Evolutionary conservation across 371 early-diverging fungal species (phyloP).

Genomic region (Neoconidiobolus thromboides): DNA sequence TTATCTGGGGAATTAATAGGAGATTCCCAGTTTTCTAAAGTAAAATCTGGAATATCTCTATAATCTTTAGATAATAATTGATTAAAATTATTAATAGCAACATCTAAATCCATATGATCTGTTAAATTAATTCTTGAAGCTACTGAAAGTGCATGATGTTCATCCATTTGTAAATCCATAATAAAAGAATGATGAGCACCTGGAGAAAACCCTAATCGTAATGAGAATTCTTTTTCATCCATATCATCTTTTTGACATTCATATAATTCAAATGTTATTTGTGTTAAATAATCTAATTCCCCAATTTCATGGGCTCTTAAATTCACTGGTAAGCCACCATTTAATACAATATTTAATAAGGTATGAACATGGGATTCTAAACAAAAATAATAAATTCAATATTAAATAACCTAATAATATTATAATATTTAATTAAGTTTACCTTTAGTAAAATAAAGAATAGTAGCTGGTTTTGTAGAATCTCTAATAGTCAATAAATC

Average conservation of each 20-base stretch:
- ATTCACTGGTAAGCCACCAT: constrained; percentile 64
- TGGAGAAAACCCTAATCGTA: constrained; percentile 78
- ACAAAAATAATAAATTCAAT: neutral
- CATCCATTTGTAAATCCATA: constrained; percentile 72
- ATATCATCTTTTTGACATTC: constrained; percentile 45
- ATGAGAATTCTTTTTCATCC: constrained; percentile 51
- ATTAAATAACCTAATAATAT: too few species aligned
- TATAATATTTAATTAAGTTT: neutral
- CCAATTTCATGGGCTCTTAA: constrained; percentile 40
- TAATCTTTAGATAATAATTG: neutral
- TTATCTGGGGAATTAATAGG: too few species aligned
- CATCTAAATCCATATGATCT: neutral
- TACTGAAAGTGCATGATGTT: constrained; percentile 71
- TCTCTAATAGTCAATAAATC: constrained; percentile 50
- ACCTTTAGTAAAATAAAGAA: constrained; percentile 92
- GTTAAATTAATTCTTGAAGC: constrained; percentile 29
- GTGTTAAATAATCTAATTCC: constrained; percentile 89
- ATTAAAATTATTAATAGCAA: constrained; percentile 1
- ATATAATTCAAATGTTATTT: constrained; percentile 92
- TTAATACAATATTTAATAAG: constrained; percentile 72
- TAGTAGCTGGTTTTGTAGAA: constrained; percentile 35
- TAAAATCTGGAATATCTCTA: too few species aligned
- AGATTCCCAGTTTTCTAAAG: too few species aligned
- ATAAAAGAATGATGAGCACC: constrained; percentile 82
- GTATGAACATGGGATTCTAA: constrained; percentile 78